Evolutionary conservation across 306 rosid species (phyloP).

Genomic region (Biancaea sappan): DNA sequence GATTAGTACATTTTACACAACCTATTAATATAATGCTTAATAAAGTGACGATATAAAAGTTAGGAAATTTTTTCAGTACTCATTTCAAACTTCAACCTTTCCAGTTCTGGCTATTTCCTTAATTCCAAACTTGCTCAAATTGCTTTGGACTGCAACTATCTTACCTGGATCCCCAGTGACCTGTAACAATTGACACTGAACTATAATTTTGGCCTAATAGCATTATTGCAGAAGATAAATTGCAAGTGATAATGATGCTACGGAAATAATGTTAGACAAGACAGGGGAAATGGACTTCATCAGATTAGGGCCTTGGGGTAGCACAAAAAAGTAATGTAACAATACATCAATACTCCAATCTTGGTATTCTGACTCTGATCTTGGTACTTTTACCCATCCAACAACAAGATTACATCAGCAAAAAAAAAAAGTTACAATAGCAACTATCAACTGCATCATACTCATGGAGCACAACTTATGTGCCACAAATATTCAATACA

Average conservation of each 20-base stretch:
- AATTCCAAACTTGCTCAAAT: conserved; percentile 76
- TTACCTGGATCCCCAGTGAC: conserved; percentile 93
- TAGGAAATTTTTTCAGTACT: conserved; percentile 21
- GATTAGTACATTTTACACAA: conserved; percentile 30
- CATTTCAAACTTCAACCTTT: conserved; percentile 56
- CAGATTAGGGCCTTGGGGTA: conserved; percentile 1
- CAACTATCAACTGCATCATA: not conserved
- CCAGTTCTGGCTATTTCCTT: conserved; percentile 91
- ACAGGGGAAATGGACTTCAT: conserved; percentile 20
- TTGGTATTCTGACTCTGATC: not conserved
- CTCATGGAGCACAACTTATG: not conserved
- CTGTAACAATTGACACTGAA: conserved; percentile 44
- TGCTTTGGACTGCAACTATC: conserved; percentile 73
- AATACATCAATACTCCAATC: conserved; percentile 12
- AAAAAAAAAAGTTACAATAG: not conserved
- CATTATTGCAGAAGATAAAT: conserved; percentile 11
- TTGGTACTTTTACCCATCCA: not conserved
- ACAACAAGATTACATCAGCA: conserved; percentile 7
- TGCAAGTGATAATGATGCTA: conserved; percentile 10
- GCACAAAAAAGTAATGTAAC: conserved; percentile 6
- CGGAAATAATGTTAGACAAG: not conserved
- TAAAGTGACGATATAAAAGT: conserved; percentile 21
- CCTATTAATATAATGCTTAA: not conserved
- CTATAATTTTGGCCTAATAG: conserved; percentile 6
- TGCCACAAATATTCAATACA: not conserved